A percentile compares a stretch with the other conserved stretches of the same genome.
Conservation (phyloP, 176 grass and related monocot genomes). For the Secale cereale region DNA sequence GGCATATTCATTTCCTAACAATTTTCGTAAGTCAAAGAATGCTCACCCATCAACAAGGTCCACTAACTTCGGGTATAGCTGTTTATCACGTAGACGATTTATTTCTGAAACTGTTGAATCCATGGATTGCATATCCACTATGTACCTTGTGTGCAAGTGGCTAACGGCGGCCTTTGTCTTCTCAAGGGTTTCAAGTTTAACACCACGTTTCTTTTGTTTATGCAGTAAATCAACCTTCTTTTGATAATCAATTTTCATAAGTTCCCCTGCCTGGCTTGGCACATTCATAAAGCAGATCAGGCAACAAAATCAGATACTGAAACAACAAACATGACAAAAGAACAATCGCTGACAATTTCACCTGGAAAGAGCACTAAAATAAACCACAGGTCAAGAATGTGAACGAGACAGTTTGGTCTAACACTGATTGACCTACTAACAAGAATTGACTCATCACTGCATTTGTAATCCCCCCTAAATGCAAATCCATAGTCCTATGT, state of each 20-base stretch:
- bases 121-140: constrained; percentile 98
- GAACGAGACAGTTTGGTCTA: constrained; percentile 15
- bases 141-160: constrained; percentile 92
- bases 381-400: constrained; percentile 9
- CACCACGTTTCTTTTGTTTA: constrained; percentile 81
- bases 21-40: constrained; percentile 16
- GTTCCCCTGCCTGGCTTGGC: constrained; percentile 72
- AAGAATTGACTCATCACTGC: constrained; percentile 12
- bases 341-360: background rate
- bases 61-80: constrained; percentile 67
- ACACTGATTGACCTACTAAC: background rate
- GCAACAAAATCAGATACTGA: constrained; percentile 16
- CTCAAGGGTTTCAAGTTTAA: constrained; percentile 75
- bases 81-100: constrained; percentile 65
- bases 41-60: constrained; percentile 79
- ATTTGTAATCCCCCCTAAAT: background rate
- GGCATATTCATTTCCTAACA: constrained; percentile 5
- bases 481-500: background rate
- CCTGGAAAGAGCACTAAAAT: background rate
- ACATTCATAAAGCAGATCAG: constrained; percentile 11
- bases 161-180: constrained; percentile 95
- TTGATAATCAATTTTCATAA: constrained; percentile 98
- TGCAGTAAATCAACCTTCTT: constrained; percentile 82
- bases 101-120: constrained; percentile 95
- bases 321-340: background rate